Evolutionary conservation across 2,329 filamentous ascomycete species (phyloP), one percentile per base, ranked within the genome.

Genomic region (Trichoderma semiorbis): DNA sequence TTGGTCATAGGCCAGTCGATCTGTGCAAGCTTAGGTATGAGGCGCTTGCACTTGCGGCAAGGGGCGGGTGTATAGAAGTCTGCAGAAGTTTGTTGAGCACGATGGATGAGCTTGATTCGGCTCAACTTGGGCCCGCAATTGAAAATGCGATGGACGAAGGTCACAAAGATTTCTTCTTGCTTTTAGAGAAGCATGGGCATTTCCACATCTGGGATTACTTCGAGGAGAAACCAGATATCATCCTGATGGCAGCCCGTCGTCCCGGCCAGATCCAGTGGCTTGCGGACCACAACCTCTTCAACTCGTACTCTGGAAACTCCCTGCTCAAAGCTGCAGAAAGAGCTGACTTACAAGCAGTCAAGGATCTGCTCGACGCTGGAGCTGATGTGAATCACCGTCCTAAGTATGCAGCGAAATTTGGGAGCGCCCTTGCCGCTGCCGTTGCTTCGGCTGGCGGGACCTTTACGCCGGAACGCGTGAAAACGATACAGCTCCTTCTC

Each of bases 381-480:
- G 70, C 58, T 3, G 26, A 72, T 16, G 65, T 32, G 28, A 70
- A 70, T 34, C 39, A n/a, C 39, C 16, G 16, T 2, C 39, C 39
- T 4, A 0, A 10, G 3, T 0, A n/a, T 10, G 39, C 39, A 10
- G 1, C 0, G 16, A 43, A 0, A 43, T 43, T 43, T 30, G 65
- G 28, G 10, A 69, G 26, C n/a, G 58, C 65, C 14, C 65, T 72
- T 34, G 57, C 16, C 24, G 65, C 58, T 3, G 65, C 65, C 2
- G 55, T 26, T 10, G 0, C 39, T 43, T 43, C 39, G 36, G 36
- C 3, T 12, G 14, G 36, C 36, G 36, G 36, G 7, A 4, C 2
- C 6, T 39, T 39, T 39, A 1, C 0, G 36, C 16, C 36, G 36
- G 36, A 39, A 0, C 36, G 36, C 7, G 36, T 39, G 36, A 39